phyloP scores from a whole-genome alignment of 148 eudicot genomes.

The Dysphania ambrosioides region DNA sequence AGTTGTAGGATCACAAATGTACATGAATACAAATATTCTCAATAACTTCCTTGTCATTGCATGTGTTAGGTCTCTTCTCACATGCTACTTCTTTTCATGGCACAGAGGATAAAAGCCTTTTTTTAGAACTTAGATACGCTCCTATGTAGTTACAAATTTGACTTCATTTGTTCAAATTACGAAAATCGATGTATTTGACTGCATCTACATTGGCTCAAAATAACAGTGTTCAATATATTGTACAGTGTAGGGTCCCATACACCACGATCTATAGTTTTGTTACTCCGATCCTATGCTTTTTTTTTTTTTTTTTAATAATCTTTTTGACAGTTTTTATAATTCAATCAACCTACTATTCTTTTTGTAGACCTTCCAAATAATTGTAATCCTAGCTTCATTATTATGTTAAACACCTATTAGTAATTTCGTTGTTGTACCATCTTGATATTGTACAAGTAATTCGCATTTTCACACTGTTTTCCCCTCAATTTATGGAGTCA shows the following conservation, averaged over 20 bases:
- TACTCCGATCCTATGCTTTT: neutral
- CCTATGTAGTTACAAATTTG: slow-evolving; percentile 2
- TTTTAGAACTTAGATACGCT: neutral
- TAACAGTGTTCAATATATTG: neutral
- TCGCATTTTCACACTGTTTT: slow-evolving; percentile 3
- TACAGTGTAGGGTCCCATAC: neutral
- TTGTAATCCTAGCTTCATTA: neutral
- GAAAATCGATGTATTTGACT: slow-evolving; percentile 18
- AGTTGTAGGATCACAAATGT: neutral
- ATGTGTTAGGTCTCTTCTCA: slow-evolving; percentile 22
- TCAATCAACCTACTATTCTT: neutral
- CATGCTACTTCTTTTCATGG: slow-evolving; percentile 19
- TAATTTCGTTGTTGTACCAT: neutral
- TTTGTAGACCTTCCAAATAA: neutral
- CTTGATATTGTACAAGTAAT: neutral
- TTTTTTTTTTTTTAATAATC: no score
- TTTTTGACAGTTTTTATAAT: neutral
- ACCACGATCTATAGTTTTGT: neutral
- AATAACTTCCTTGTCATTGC: neutral
- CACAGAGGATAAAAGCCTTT: neutral
- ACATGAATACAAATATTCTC: neutral
- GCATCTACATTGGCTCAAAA: neutral
- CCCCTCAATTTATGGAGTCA: neutral
- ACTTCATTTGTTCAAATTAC: slow-evolving; percentile 16
- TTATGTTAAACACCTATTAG: neutral